Conservation (phyloP, 129 eudicot species). For the Solidago caesia region DNA sequence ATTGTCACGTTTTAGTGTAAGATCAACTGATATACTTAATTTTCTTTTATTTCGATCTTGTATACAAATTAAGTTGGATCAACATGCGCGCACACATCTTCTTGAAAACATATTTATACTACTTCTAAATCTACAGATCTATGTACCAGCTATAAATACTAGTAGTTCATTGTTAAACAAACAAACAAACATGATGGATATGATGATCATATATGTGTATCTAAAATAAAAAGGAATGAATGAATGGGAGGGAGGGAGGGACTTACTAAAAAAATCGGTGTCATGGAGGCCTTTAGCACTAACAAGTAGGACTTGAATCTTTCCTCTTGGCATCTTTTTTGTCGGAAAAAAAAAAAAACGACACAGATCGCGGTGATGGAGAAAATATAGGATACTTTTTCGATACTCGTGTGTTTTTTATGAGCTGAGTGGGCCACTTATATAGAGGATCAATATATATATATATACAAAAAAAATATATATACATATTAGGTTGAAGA, state of each 20-base stretch:
- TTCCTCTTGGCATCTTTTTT: slow-evolving; percentile 48
- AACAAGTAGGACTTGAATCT: slow-evolving; percentile 58
- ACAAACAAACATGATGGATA: too few relatives aligned
- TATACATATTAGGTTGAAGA: too few relatives aligned
- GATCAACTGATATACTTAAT: too few relatives aligned
- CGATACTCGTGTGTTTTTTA: slow-evolving; percentile 26
- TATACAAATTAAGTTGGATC: too few relatives aligned
- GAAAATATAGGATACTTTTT: slow-evolving; percentile 34
- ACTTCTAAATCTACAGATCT: too few relatives aligned
- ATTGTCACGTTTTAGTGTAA: too few relatives aligned
- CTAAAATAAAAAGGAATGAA: background rate
- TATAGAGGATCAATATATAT: background rate
- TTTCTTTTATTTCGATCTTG: too few relatives aligned
- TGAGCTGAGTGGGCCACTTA: slow-evolving; percentile 21
- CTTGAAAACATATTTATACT: too few relatives aligned
- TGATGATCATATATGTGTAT: background rate
- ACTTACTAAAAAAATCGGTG: slow-evolving; percentile 67
- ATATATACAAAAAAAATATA: too few relatives aligned
- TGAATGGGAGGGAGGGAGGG: background rate
- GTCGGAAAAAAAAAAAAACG: slow-evolving; percentile 21
- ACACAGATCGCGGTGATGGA: slow-evolving; percentile 27
- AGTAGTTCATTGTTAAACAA: too few relatives aligned
- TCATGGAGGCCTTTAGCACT: slow-evolving; percentile 74
- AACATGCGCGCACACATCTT: too few relatives aligned
- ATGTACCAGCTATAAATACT: too few relatives aligned